phyloP scores from a whole-genome alignment of 176 grass and related monocot genomes.

The Tuctoria greenei region DNA sequence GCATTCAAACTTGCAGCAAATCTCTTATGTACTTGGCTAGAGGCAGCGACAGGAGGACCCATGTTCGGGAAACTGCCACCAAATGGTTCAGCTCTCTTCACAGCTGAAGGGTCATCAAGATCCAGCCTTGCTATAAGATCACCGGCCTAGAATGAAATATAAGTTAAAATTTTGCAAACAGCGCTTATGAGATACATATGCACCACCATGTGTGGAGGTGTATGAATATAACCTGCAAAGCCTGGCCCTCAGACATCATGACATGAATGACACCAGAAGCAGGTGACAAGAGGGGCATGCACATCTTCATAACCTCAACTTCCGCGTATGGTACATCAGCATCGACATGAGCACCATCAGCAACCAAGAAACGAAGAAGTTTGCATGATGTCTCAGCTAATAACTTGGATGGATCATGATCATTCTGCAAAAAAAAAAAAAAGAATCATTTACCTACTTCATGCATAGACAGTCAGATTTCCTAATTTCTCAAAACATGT shows the following conservation, averaged over 20 bases:
- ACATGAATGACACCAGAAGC: constrained; percentile 88
- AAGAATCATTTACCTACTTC: not conserved
- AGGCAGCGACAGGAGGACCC: constrained; percentile 63
- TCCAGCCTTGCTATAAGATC: constrained; percentile 93
- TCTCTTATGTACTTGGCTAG: constrained; percentile 82
- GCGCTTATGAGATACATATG: constrained; percentile 19
- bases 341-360: constrained; percentile 86
- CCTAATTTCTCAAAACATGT: not conserved
- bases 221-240: constrained; percentile 65
- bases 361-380: constrained; percentile 91
- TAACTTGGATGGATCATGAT: constrained; percentile 94
- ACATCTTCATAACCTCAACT: constrained; percentile 99
- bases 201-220: not conserved
- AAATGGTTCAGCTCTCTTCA: constrained; percentile 87
- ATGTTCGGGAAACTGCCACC: constrained; percentile 70
- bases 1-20: constrained; percentile 77
- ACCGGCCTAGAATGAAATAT: constrained; percentile 62
- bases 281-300: constrained; percentile 92
- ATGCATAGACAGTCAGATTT: not conserved
- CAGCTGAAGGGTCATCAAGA: constrained; percentile 93
- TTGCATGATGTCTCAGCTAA: constrained; percentile 97
- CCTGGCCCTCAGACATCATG: constrained; percentile 90
- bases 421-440: constrained; percentile 62
- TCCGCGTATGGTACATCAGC: constrained; percentile 86
- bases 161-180: constrained; percentile 16